Base-by-base conservation (phyloP, 176 grass and related monocot species). In the Bonia amplexicaulis region DNA sequence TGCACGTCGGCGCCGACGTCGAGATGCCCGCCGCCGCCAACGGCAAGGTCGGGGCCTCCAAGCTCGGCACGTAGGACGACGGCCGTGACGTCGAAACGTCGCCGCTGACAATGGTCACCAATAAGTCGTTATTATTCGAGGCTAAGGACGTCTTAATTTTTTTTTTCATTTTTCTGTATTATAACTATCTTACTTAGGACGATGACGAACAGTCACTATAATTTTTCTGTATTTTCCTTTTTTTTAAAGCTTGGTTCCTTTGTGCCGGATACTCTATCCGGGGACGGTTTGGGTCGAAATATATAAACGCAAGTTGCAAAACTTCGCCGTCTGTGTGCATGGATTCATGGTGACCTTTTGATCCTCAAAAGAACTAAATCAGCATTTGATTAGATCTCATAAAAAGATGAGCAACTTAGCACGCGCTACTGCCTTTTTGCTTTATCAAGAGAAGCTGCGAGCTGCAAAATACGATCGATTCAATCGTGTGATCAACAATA, bases 1-100 rank as follows among this genome's bases (percentile, higher is more conserved):
- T 94, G 52, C 94, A 94, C 79, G 85, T 97, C 53, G 90, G 92
- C 12, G 61, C 70, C 3, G 85, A 89, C 81, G 11, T 90, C 46
- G 91, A 86, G 80, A 86, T 84, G 74, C 84, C 19, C 59, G 44
- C 65, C 29, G 22, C 25, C 41, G 37, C 57, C 52, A 85, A 90
- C 31, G 40, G 27, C 17, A 90, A 91, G 77, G 6, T 68, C 25
- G 82, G 12, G 20, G 33, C 23, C 7, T 63, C 14, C 29, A 88
- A 82, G 79, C 72, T 45, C 55, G 51, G 47, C 76, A 49, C 45
- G n/a, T 73, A 66, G 46, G 60, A 49, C 23, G n/a, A 29, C 33
- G 52, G 47, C 40, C 63, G 17, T 54, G 45, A 35, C 17, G 25
- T 45, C 35, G 8, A 45, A 9, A 22, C 29, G 11, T 25, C 6